Evolutionary conservation across 805 yeast genomes (phyloP).

Genomic region (Geotrichum ghanense): DNA sequence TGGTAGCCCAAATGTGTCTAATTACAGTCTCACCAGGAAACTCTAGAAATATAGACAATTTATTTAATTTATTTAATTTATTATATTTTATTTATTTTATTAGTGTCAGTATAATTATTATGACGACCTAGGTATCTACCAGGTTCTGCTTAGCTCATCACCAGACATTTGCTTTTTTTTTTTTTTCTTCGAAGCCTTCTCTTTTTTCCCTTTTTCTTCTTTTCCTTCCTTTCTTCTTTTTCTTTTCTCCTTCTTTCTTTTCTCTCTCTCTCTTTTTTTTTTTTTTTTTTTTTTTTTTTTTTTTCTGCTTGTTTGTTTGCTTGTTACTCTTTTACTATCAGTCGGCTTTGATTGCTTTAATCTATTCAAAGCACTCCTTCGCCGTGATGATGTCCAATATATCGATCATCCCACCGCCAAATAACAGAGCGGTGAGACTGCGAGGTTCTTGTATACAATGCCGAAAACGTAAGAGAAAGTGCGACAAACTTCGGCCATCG

Average conservation of each 20-base stretch:
- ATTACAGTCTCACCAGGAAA: no score
- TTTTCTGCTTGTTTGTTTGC: not conserved
- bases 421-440: not conserved
- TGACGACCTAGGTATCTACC: no score
- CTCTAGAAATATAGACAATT: no score
- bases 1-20: no score
- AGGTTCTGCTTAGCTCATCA: no score
- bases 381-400: not conserved
- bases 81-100: not conserved
- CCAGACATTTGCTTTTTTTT: no score
- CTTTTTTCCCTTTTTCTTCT: no score
- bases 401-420: constrained; percentile 1
- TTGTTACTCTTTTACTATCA: not conserved
- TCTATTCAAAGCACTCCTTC: no score
- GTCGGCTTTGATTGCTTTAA: no score
- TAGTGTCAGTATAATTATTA: no score
- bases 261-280: not conserved
- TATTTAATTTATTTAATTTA: not conserved
- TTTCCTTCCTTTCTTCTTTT: not conserved
- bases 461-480: not conserved
- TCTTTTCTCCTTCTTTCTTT: not conserved
- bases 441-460: not conserved
- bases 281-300: not conserved
- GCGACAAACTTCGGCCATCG: not conserved
- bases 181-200: no score